Evolutionary conservation across 1,284 basidiomycete species (phyloP).

Genomic region (Ustilago esculenta): DNA sequence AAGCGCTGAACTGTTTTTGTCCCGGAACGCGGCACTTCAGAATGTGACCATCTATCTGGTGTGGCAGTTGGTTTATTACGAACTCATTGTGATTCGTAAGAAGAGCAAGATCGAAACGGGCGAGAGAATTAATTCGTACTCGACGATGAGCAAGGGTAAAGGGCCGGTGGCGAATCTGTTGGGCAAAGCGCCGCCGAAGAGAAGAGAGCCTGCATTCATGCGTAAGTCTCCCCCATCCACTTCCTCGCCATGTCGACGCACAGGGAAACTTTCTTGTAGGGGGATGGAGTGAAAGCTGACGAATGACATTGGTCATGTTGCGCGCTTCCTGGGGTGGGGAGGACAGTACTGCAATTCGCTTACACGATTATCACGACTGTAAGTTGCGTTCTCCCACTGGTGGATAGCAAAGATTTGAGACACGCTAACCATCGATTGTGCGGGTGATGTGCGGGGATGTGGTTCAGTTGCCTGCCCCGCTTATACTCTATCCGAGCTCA

Average conservation of each 20-base stretch:
- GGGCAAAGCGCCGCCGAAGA: constrained; percentile 40
- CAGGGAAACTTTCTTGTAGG: no score
- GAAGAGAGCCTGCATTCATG: constrained; percentile 53
- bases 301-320: no score
- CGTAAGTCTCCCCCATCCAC: constrained; percentile 3
- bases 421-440: no score
- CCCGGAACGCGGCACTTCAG: constrained; percentile 61
- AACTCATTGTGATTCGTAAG: constrained; percentile 43
- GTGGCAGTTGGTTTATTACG: constrained; percentile 79
- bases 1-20: neutral
- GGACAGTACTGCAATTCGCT: constrained; percentile 70
- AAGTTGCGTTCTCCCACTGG: no score
- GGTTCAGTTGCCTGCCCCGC: constrained; percentile 76
- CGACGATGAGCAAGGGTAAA: constrained; percentile 54
- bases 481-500: constrained; percentile 79
- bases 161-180: constrained; percentile 57
- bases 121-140: constrained; percentile 54
- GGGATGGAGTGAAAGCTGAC: no score
- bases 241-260: no score
- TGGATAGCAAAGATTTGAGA: no score
- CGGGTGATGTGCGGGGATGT: no score
- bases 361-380: constrained; percentile 84
- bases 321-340: no score
- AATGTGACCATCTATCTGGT: constrained; percentile 79
- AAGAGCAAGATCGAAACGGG: constrained; percentile 52